Evolutionary conservation across 176 grass and related monocot genomes (phyloP).

Genomic region (Oryza coarctata): DNA sequence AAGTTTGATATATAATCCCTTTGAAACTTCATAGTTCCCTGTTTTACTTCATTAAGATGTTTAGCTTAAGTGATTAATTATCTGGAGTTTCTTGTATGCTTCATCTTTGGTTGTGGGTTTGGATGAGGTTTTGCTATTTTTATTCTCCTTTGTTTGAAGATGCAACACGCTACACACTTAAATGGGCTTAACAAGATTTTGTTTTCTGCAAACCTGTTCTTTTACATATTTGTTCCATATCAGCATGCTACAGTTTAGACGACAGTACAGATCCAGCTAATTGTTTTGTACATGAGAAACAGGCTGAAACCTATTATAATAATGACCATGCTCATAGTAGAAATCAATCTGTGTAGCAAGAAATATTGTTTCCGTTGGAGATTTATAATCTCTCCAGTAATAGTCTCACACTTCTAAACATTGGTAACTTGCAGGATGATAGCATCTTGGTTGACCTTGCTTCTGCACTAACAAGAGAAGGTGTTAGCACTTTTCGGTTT

Average conservation of each 20-base stretch:
- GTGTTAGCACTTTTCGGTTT: conserved; percentile 65
- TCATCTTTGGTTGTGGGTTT: not conserved
- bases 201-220: not conserved
- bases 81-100: not conserved
- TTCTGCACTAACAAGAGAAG: conserved; percentile 47
- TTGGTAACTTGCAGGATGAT: conserved; percentile 56
- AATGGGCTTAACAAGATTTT: too few species aligned
- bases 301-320: not conserved
- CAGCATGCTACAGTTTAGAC: not conserved
- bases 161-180: not conserved
- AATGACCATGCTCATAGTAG: not conserved
- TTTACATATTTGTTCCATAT: not conserved
- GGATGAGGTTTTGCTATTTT: not conserved
- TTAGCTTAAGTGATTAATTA: not conserved
- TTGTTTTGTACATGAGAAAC: not conserved
- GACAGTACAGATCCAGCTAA: not conserved
- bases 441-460: conserved; percentile 69
- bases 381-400: not conserved
- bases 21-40: not conserved
- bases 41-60: not conserved
- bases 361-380: not conserved
- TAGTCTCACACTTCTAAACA: conserved; percentile 18
- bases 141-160: not conserved
- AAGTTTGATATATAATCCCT: too few species aligned
- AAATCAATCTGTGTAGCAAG: not conserved